phyloP scores from a whole-genome alignment of 2,329 filamentous ascomycete genomes.

The Neopestalotiopsis sp. region DNA sequence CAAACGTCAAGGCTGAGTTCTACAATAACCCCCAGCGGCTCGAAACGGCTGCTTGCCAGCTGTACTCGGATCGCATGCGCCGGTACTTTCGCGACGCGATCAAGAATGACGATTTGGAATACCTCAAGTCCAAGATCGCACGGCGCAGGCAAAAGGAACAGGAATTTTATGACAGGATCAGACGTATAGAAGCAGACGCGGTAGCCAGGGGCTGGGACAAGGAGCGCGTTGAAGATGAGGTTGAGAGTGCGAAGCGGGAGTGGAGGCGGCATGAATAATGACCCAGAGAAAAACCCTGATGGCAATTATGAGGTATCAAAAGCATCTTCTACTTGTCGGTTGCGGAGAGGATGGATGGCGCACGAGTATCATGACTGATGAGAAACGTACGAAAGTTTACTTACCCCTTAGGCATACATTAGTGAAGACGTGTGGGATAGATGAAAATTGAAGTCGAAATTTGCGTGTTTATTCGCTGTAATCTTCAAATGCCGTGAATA shows the following conservation, averaged over 20 bases:
- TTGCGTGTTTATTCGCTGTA: no score
- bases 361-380: not conserved
- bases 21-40: conserved; percentile 64
- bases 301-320: not conserved
- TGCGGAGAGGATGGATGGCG: not conserved
- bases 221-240: conserved; percentile 48
- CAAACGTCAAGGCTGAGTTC: conserved; percentile 56
- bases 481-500: no score
- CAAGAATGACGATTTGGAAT: conserved; percentile 68
- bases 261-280: conserved; percentile 63
- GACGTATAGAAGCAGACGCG: conserved; percentile 45
- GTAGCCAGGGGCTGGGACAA: conserved; percentile 43
- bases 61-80: conserved; percentile 84
- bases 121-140: conserved; percentile 62
- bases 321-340: not conserved
- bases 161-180: conserved; percentile 61
- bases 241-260: conserved; percentile 57
- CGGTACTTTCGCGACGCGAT: conserved; percentile 73
- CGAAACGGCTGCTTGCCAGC: conserved; percentile 68
- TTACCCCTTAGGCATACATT: not conserved
- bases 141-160: conserved; percentile 66
- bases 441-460: not conserved
- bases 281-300: not conserved
- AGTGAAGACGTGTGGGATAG: not conserved
- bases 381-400: not conserved